A percentile compares a stretch with the other conserved stretches of the same genome.
Conservation (phyloP, 2,329 filamentous ascomycete species). For the Tolypocladium inflatum region DNA sequence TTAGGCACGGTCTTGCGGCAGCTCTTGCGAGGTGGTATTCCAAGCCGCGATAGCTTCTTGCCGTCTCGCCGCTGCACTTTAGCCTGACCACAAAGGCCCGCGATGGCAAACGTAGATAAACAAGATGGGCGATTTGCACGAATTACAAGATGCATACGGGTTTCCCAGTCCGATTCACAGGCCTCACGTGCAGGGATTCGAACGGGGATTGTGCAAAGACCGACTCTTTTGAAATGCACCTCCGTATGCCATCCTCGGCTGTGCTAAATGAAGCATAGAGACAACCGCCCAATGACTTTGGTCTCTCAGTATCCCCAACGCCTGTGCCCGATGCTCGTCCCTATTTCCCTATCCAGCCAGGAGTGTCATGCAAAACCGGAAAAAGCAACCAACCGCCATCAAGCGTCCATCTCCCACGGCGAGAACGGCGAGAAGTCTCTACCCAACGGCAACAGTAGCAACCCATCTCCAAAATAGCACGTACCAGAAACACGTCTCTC, state of each 20-base stretch:
- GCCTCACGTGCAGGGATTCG: no score
- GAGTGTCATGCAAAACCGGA: not conserved
- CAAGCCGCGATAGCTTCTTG: no score
- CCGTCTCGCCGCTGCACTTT: no score
- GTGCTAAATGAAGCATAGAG: not conserved
- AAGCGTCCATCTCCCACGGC: not conserved
- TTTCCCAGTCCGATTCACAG: no score
- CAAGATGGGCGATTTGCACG: no score
- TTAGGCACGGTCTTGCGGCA: no score
- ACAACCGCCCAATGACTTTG: not conserved
- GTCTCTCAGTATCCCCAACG: conserved; percentile 6
- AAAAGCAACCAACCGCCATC: not conserved
- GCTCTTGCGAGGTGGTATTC: no score
- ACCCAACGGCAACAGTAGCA: not conserved
- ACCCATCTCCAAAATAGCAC: not conserved
- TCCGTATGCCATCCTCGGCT: not conserved
- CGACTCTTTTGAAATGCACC: no score
- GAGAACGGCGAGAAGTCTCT: not conserved
- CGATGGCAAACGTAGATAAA: no score
- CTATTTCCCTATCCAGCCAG: not conserved
- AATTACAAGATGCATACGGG: no score
- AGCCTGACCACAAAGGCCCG: no score
- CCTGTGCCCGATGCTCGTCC: not conserved
- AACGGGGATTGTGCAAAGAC: no score
- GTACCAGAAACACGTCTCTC: not conserved